Conservation (phyloP, 805 yeast genomes). For the Candida cerambycidarum region DNA sequence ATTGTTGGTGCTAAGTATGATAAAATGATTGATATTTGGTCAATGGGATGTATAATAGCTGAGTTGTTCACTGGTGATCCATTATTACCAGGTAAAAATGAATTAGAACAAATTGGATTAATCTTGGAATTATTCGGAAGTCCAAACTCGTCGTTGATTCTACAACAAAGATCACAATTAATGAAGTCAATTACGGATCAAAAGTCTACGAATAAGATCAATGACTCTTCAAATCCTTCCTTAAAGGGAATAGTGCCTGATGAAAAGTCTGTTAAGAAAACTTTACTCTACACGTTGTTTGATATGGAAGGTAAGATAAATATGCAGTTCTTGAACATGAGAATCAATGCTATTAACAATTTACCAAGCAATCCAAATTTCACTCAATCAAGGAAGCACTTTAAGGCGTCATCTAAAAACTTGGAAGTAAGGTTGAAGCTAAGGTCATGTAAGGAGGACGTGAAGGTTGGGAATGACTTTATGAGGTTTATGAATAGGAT, state of each 20-base stretch:
- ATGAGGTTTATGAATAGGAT: slow-evolving; percentile 27
- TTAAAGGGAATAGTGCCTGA: slow-evolving; percentile 17
- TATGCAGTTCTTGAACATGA: slow-evolving; percentile 29
- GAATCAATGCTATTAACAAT: slow-evolving; percentile 12
- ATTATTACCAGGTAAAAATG: slow-evolving; percentile 49
- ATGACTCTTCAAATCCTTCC: slow-evolving; percentile 5
- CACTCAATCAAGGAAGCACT: slow-evolving; percentile 18
- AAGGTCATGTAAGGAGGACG: slow-evolving; percentile 12
- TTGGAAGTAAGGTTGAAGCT: slow-evolving; percentile 31
- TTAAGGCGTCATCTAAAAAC: slow-evolving; percentile 28
- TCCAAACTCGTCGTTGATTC: slow-evolving; percentile 43
- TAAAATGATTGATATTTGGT: slow-evolving; percentile 53
- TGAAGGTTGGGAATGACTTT: slow-evolving; percentile 18
- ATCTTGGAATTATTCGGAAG: slow-evolving; percentile 47
- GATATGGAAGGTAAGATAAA: slow-evolving; percentile 40
- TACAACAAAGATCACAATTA: slow-evolving; percentile 39
- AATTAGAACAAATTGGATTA: slow-evolving; percentile 46
- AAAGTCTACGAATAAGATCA: slow-evolving; percentile 10
- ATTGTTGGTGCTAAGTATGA: slow-evolving; percentile 63
- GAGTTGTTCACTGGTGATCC: slow-evolving; percentile 40
- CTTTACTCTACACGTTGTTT: slow-evolving; percentile 38
- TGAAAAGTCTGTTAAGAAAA: slow-evolving; percentile 34
- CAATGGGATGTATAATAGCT: slow-evolving; percentile 43
- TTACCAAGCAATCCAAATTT: slow-evolving; percentile 3
- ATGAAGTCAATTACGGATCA: slow-evolving; percentile 19